Evolutionary conservation across 2,329 filamentous ascomycete genomes (phyloP).

Genomic region (Elsinoe arachidis): DNA sequence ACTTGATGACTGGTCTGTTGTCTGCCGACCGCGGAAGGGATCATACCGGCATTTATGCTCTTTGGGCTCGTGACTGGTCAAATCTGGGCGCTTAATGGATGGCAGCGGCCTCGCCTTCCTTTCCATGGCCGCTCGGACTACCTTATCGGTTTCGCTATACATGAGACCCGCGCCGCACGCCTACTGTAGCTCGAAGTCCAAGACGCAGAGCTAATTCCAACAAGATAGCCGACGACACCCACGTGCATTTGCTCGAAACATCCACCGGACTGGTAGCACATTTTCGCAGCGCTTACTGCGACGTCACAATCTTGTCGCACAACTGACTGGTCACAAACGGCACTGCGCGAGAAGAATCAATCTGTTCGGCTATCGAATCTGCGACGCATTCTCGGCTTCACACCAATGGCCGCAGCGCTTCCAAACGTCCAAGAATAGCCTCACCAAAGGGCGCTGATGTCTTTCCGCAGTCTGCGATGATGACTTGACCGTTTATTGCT

Average conservation of each 20-base stretch:
- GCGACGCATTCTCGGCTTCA: neutral
- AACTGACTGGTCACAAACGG: too few relatives aligned
- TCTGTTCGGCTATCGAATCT: neutral
- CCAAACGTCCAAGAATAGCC: neutral
- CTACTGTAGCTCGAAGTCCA: neutral
- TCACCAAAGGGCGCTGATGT: neutral
- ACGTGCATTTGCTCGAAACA: too few relatives aligned
- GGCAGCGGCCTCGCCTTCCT: neutral
- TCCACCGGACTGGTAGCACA: too few relatives aligned
- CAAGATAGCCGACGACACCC: neutral
- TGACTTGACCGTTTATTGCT: neutral
- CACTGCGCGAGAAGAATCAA: too few relatives aligned
- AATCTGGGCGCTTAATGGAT: slow-evolving; percentile 6
- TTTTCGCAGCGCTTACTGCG: too few relatives aligned
- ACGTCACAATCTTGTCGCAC: too few relatives aligned
- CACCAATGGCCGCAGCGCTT: neutral
- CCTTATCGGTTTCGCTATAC: neutral
- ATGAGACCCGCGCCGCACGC: slow-evolving; percentile 7
- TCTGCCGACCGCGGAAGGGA: neutral
- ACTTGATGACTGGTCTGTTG: neutral
- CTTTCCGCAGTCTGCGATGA: neutral
- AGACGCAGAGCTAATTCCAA: neutral
- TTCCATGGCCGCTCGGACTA: neutral
- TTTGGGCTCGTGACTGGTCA: neutral
- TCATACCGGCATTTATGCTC: neutral